Evolutionary conservation across 1,284 basidiomycete species (phyloP), one percentile per base, ranked within the genome.

Genomic region (Ustilago crameri): DNA sequence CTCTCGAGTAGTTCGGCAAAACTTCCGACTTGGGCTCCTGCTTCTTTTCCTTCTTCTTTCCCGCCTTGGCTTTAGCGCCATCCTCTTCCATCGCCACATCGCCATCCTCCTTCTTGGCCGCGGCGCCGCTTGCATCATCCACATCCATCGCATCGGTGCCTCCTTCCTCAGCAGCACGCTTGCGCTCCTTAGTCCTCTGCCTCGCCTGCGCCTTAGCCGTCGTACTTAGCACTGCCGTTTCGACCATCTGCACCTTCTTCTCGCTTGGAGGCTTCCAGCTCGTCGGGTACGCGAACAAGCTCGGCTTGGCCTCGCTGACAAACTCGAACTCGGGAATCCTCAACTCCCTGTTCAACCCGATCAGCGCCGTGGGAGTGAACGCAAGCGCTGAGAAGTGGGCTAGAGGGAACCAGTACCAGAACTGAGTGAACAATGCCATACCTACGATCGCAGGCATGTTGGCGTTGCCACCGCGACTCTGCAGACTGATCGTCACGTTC

Each of bases 1-100:
- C 93, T 51, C 96, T 90, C 14, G 94, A 92, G 81, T 97, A 91
- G 86, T 99, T 99, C 27, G 89, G 85, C 17, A 95, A 85, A 59
- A 86, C 88, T 84, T 95, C 93, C 14, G 87, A 91, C 2, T 87
- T 85, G 0, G 92, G 89, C 80, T 98, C 95, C 18, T 71, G 71
- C 82, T 90, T 91, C 78, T 90, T 89, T 67, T 86, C 84, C 58
- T 80, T 75, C 42, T 73, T 60, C 7, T 75, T 71, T 44, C 57
- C 50, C 12, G 23, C 24, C 42, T 56, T 60, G 12, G 48, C 45
- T 45, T 69, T 56, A 53, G 75, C 44, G 46, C 66, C 52, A n/a
- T 75, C 74, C 18, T 78, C 74, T 5, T 76, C 66, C 60, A 74
- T 69, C 12, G 67, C 65, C 20, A 71, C 68, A 53, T 76, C 48